phyloP scores from a whole-genome alignment of 805 yeast genomes.

The Saccharomycopsis guyanensis region DNA sequence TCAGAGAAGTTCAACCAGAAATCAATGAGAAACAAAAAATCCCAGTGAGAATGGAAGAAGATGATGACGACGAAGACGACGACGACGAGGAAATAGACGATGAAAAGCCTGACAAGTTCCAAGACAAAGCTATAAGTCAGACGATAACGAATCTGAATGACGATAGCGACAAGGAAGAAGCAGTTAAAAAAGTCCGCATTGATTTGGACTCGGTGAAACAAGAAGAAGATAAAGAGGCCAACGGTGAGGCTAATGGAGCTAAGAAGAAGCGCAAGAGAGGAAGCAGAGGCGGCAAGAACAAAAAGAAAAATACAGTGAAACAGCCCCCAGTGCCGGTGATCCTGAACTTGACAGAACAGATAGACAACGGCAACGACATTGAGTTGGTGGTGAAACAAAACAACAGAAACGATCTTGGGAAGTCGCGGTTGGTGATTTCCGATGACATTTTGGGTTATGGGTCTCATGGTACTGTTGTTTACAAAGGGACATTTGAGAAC shows the following conservation, averaged over 20 bases:
- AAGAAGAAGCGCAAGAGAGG: constrained; percentile 75
- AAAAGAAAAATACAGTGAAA: constrained; percentile 22
- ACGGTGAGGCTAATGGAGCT: constrained; percentile 21
- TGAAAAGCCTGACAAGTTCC: neutral
- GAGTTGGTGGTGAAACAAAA: constrained; percentile 26
- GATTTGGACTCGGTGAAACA: constrained; percentile 5
- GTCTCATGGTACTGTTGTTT: constrained; percentile 94
- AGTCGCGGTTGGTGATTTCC: constrained; percentile 51
- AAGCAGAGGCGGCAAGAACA: constrained; percentile 69
- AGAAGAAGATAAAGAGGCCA: constrained; percentile 19
- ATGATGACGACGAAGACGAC: neutral
- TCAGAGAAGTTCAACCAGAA: neutral
- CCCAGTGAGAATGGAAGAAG: constrained; percentile 13
- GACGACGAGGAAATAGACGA: neutral
- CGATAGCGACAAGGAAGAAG: constrained; percentile 5
- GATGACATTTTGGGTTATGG: constrained; percentile 87
- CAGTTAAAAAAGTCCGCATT: constrained; percentile 1
- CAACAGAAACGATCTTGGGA: constrained; percentile 21
- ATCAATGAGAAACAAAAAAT: constrained; percentile 3
- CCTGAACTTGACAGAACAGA: constrained; percentile 10
- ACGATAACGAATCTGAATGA: constrained; percentile 23
- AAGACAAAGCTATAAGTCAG: constrained; percentile 25
- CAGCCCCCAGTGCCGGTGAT: neutral
- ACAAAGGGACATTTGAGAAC: constrained; percentile 80
- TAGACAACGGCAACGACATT: constrained; percentile 16